phyloP scores from a whole-genome alignment of 1,139 yeast species.

The Suhomyces anneliseae region DNA sequence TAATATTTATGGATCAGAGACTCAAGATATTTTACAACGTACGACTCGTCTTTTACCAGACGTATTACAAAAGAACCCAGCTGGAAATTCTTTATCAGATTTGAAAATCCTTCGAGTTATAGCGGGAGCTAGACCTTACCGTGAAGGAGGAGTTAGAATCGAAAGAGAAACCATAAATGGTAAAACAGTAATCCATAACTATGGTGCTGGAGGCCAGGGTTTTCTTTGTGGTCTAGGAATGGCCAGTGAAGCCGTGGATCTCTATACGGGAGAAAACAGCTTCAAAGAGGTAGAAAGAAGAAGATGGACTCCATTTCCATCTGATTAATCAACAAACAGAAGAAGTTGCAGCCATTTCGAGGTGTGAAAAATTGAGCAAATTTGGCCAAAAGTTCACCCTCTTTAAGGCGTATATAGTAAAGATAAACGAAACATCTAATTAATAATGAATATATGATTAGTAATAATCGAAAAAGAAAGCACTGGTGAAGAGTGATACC shows the following conservation, averaged over 20 bases:
- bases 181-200: conserved; percentile 17
- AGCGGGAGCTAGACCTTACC: conserved; percentile 19
- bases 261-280: background rate
- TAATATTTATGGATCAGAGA: conserved; percentile 13
- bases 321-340: background rate
- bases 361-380: background rate
- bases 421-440: too few species aligned
- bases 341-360: background rate
- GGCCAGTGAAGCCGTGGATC: conserved; percentile 15
- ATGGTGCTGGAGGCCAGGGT: conserved; percentile 23
- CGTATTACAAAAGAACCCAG: conserved; percentile 14
- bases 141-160: conserved; percentile 20
- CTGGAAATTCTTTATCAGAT: conserved; percentile 12
- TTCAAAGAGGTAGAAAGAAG: background rate
- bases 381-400: too few species aligned
- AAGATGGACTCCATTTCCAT: background rate
- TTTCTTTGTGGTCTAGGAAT: conserved; percentile 21
- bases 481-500: too few species aligned
- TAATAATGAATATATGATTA: too few species aligned
- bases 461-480: too few species aligned
- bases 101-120: conserved; percentile 16
- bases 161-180: conserved; percentile 12
- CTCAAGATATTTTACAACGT: conserved; percentile 15
- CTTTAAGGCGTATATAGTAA: too few species aligned
- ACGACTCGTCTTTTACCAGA: conserved; percentile 15